Percentiles rank a stretch among this genome's conserved stretches.
Conservation (phyloP, 768 basidiomycete genomes). For the Leucocoprinus leucothites region DNA sequence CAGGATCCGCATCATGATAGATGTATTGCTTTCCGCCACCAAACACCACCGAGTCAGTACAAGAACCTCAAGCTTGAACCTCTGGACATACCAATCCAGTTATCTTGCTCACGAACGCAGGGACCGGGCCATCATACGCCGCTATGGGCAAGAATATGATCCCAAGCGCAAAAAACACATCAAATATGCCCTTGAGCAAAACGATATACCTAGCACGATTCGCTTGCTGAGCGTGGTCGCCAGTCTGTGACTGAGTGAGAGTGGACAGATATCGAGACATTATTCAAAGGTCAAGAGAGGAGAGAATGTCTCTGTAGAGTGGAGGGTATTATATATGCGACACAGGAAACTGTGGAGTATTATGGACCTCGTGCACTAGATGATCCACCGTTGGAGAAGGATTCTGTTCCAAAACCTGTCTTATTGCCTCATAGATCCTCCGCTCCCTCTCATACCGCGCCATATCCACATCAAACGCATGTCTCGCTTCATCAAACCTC, state of each 20-base stretch:
- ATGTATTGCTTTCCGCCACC: conserved; percentile 6
- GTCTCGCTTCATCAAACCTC: conserved; percentile 2
- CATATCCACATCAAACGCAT: conserved; percentile 6
- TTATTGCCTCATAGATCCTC: conserved; percentile 8
- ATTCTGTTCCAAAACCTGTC: conserved; percentile 11
- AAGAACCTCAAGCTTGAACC: background rate
- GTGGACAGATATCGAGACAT: background rate
- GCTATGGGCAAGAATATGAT: conserved; percentile 20
- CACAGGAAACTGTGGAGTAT: background rate
- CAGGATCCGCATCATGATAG: conserved; percentile 15
- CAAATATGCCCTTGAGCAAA: conserved; percentile 20
- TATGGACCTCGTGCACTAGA: too few species aligned
- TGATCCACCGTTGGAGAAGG: background rate
- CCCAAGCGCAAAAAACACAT: conserved; percentile 18
- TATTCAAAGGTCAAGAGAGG: background rate
- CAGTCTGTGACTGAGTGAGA: background rate
- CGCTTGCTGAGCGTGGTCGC: conserved; percentile 2
- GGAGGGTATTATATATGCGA: background rate
- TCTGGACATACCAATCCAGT: conserved; percentile 18
- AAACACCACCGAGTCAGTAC: background rate
- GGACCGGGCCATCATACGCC: conserved; percentile 18
- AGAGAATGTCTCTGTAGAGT: background rate
- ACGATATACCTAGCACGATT: conserved; percentile 15
- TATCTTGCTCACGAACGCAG: conserved; percentile 13
- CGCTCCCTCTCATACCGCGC: conserved; percentile 7